Percentiles rank a stretch among this genome's conserved stretches.
phyloP scores from a whole-genome alignment of 108 stramenopile species.

The Schizochytrium sp. region DNA sequence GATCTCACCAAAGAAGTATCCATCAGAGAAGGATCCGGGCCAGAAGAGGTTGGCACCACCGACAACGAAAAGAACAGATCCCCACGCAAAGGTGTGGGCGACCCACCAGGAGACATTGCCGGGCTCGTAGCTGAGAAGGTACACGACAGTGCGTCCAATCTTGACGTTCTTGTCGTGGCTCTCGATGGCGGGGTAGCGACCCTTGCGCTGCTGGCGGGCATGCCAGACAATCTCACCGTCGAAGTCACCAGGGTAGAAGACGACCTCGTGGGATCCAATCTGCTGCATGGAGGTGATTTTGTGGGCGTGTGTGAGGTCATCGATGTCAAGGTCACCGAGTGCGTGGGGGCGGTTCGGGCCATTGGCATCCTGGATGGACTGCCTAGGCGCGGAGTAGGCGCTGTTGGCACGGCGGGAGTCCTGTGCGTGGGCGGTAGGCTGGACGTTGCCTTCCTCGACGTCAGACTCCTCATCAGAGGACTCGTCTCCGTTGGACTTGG shows the following conservation, averaged over 20 bases:
- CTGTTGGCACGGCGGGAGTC: too few relatives aligned
- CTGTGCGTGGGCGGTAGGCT: too few relatives aligned
- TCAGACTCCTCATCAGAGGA: too few relatives aligned
- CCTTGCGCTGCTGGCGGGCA: conserved; percentile 14
- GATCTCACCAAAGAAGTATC: neutral
- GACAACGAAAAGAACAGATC: neutral
- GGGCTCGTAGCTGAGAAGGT: neutral
- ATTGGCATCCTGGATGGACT: too few relatives aligned
- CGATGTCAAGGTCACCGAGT: too few relatives aligned
- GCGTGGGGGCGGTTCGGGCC: too few relatives aligned
- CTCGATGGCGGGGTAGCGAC: neutral
- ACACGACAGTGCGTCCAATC: neutral
- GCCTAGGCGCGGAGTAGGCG: too few relatives aligned
- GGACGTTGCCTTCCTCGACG: too few relatives aligned
- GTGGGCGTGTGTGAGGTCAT: neutral
- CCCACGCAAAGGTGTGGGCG: conserved; percentile 8
- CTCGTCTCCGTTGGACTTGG: too few relatives aligned
- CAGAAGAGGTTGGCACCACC: neutral
- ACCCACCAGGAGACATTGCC: conserved; percentile 35
- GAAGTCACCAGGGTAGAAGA: conserved; percentile 34
- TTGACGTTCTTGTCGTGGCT: neutral
- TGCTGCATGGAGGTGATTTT: neutral
- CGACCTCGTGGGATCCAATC: neutral
- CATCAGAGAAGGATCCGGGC: neutral
- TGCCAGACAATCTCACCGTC: conserved; percentile 25